Evolutionary conservation across 2,329 filamentous ascomycete genomes (phyloP).

Genomic region (Aspergillus tamarii): DNA sequence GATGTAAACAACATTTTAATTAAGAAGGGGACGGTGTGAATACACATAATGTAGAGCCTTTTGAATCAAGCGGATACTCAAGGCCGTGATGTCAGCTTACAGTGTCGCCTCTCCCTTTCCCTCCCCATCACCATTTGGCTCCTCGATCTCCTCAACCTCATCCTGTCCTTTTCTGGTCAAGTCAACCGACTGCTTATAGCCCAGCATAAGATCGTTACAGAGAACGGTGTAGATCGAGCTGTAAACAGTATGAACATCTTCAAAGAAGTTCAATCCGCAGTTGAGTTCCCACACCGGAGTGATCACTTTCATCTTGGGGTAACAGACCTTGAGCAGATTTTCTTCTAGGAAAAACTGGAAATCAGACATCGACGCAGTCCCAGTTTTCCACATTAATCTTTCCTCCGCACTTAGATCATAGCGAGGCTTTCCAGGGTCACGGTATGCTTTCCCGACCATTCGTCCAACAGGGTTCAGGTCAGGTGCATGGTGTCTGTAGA

Average conservation of each 20-base stretch:
- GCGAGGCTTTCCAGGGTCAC: conserved; percentile 44
- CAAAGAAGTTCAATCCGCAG: conserved; percentile 67
- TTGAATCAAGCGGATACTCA: neutral
- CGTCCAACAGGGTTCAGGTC: conserved; percentile 57
- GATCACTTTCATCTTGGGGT: conserved; percentile 66
- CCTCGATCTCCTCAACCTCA: conserved; percentile 16
- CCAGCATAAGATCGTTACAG: conserved; percentile 69
- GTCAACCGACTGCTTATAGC: conserved; percentile 62
- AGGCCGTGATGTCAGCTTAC: neutral
- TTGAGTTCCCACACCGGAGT: conserved; percentile 60
- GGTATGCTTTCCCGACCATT: conserved; percentile 56
- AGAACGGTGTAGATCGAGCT: conserved; percentile 68
- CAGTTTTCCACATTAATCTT: conserved; percentile 27
- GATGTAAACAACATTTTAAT: neutral
- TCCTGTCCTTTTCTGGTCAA: conserved; percentile 13
- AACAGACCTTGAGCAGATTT: conserved; percentile 58
- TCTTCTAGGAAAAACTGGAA: conserved; percentile 71
- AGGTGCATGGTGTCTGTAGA: conserved; percentile 51
- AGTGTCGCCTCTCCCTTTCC: neutral
- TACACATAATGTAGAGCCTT: neutral
- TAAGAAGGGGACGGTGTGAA: neutral
- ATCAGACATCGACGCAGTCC: conserved; percentile 28
- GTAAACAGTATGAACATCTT: conserved; percentile 57
- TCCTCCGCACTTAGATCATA: conserved; percentile 44
- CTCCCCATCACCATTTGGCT: conserved; percentile 13